Evolutionary conservation across 2,329 filamentous ascomycete species (phyloP), one percentile per base, ranked within the genome.

Genomic region (Penicillium nordicum): DNA sequence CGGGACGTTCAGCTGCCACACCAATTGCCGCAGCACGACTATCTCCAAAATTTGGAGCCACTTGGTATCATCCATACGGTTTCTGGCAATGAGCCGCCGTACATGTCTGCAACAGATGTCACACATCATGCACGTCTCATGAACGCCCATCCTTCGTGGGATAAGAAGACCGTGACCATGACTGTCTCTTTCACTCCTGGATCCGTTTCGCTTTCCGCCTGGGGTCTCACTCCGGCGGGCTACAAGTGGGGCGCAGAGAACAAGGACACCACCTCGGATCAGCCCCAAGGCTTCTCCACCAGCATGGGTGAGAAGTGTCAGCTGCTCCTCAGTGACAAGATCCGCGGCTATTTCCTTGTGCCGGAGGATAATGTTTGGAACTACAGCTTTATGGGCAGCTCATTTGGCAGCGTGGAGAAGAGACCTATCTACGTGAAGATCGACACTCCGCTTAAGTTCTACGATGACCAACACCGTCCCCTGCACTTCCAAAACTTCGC

Each of bases 221-320:
- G 93, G 92, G 88, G 89, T 5, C 84, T 99, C 40, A 97, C 91
- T 1, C 92, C 94, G 1, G 81, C 88, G 61, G 94, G 94, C 50
- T 97, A 96, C 80, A 93, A 93, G 74, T 99, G 95, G 94, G 94
- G 94, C 62, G 91, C 87, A 1, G 90, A 97, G 72, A 99, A 99
- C 82, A 93, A 88, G 76, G 95, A 99, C 76, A 85, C 87, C 53
- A 87, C 88, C 65, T 96, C 90, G 60, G 94, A 99, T 73, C 91
- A 96, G 73, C 94, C 95, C 0, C 88, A 92, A 62, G 95, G 95
- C 38, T 99, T 99, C 80, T 88, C 87, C 56, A 95, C 91, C 27
- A 86, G 80, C 57, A 96, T 97, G 84, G 94, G 94, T 50, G 89
- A 95, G 76, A 97, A 97, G 79, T 92, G 91, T 66, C 96, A 99